phyloP scores from a whole-genome alignment of 768 basidiomycete genomes.

The Suillus variegatus region DNA sequence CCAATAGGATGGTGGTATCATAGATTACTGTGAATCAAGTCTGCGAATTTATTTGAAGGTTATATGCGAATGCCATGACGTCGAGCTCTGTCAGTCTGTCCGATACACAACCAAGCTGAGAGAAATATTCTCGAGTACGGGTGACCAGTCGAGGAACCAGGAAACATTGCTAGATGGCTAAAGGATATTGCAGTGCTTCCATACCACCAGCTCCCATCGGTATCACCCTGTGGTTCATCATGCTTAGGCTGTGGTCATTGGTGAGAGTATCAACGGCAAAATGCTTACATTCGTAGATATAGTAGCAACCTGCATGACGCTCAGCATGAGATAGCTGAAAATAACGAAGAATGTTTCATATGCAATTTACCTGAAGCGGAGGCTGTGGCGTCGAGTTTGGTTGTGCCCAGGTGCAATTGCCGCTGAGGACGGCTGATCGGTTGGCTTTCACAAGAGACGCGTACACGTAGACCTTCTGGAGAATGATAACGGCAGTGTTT shows the following conservation, averaged over 20 bases:
- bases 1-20: not conserved
- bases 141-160: conserved; percentile 1
- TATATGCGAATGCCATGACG: not conserved
- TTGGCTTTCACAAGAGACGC: too few relatives aligned
- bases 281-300: not conserved
- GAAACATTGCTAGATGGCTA: not conserved
- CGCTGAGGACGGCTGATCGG: too few relatives aligned
- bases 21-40: not conserved
- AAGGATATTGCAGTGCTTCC: not conserved
- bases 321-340: not conserved
- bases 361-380: too few relatives aligned
- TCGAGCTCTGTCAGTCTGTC: not conserved
- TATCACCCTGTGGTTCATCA: not conserved
- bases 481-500: too few relatives aligned
- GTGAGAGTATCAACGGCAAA: not conserved
- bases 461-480: too few relatives aligned
- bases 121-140: not conserved
- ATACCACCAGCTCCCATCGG: not conserved
- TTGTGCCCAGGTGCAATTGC: too few relatives aligned
- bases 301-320: not conserved
- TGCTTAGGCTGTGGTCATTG: not conserved
- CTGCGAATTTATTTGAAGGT: not conserved
- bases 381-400: too few relatives aligned
- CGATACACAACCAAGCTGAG: not conserved
- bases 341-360: not conserved